Base-by-base conservation (phyloP, 257 asterid species). In the Scutellaria galericulata region DNA sequence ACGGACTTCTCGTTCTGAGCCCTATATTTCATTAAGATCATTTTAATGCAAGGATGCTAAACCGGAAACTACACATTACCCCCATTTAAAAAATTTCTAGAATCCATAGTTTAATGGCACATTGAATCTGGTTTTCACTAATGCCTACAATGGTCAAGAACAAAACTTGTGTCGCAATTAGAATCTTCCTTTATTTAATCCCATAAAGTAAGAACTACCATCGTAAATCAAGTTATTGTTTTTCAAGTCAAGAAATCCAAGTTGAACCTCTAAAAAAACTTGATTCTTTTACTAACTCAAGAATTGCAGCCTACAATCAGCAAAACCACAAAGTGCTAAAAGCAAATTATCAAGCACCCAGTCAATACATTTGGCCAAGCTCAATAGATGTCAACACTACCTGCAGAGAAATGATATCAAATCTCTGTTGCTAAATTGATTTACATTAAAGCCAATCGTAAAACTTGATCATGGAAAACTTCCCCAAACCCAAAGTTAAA, bases 241-340 rank as follows among this genome's bases (percentile, higher is more conserved):
- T 69, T 71, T 71, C 77, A 37, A 58, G 14, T 41, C 59, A 50
- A 44, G 18, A 61, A 5, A 47, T 74, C 39, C 46, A 74, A 27
- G 68, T 31, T 50, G 52, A 55, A 66, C 61, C 39, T 24, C 64
- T 20, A 51, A 47, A 50, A 53, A 7, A 18, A 51, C 59, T 68
- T 53, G 14, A 62, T 24, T 46, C 52, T 24, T 31, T 47, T 22
- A 27, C 42, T 6, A 44, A 51, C 37, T 52, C 14, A 61, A 31
- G 60, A 70, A 18, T 8, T 18, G 27, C 44, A 45, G 44, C 59
- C 62, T 12, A 20, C 52, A 13, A 18, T 58, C 75, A 62, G 44
- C 61, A 15, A 41, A 72, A 31, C n/a, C n/a, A 12, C 7, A 9
- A 14, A 3, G 35, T 41, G 64, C 50, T 44, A 55, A 59, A 39